phyloP scores from a whole-genome alignment of 140 eudicot species.

The Ambrosia hybrid region DNA sequence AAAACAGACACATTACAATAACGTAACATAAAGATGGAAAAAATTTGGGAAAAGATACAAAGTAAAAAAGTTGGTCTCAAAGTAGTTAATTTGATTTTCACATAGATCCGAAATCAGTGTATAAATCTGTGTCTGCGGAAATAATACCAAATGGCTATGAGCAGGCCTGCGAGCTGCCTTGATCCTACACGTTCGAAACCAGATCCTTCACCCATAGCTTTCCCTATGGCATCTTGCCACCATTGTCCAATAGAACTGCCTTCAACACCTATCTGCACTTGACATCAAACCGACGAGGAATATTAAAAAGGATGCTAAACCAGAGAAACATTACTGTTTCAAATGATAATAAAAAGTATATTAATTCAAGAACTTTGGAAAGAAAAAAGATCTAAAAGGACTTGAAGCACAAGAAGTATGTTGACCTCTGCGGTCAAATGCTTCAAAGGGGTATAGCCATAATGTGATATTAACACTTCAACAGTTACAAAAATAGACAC shows the following conservation, averaged over 20 bases:
- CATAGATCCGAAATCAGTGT: not conserved
- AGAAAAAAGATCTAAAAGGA: not conserved
- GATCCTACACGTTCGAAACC: conserved; percentile 93
- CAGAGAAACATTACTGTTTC: not conserved
- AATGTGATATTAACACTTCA: not conserved
- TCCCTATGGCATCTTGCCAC: conserved; percentile 99
- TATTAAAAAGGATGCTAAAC: not conserved
- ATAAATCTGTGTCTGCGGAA: conserved; percentile 22
- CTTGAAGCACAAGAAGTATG: not conserved
- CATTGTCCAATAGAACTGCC: conserved; percentile 94
- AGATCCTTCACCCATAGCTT: conserved; percentile 79
- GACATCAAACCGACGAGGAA: conserved; percentile 17
- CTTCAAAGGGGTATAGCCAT: conserved; percentile 2
- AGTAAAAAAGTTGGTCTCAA: conserved; percentile 3
- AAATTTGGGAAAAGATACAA: conserved; percentile 3
- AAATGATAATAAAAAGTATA: not conserved
- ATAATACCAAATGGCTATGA: conserved; percentile 87
- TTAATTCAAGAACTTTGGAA: not conserved
- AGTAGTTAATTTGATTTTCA: conserved; percentile 6
- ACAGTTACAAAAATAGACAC: not conserved
- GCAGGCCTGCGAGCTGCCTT: conserved; percentile 88
- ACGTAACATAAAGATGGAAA: conserved; percentile 3
- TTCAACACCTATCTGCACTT: conserved; percentile 93
- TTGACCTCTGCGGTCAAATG: not conserved
- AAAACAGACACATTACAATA: conserved; percentile 14